Percentiles rank a stretch among this genome's conserved stretches.
Evolutionary conservation across 331 rosid species (phyloP).

Genomic region (Cucumis variabilis): DNA sequence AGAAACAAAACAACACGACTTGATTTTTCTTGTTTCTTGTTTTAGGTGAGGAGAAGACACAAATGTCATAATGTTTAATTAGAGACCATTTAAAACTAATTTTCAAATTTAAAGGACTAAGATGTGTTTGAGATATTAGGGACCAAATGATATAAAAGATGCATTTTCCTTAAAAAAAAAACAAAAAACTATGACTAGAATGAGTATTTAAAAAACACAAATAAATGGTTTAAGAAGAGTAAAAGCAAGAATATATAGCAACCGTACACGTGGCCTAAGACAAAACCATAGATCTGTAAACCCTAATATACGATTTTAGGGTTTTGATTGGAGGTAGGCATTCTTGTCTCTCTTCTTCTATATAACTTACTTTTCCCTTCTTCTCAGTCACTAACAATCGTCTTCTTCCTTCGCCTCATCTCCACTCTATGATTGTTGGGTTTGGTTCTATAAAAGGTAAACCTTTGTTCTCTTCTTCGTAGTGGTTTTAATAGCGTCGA

Average conservation of each 20-base stretch:
- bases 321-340: not conserved
- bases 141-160: too few relatives aligned
- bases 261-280: slow-evolving; percentile 3
- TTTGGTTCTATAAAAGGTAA: not conserved
- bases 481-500: slow-evolving; percentile 4
- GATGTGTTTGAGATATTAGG: too few relatives aligned
- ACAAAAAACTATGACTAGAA: too few relatives aligned
- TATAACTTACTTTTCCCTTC: not conserved
- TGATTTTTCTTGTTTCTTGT: too few relatives aligned
- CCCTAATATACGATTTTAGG: slow-evolving; percentile 21
- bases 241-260: too few relatives aligned
- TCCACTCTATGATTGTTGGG: not conserved
- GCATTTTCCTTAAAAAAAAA: too few relatives aligned
- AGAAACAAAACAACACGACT: too few relatives aligned
- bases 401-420: not conserved
- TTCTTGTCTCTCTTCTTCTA: not conserved
- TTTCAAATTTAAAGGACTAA: too few relatives aligned
- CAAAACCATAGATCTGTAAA: slow-evolving; percentile 18
- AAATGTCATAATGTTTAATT: too few relatives aligned
- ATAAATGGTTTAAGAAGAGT: not conserved
- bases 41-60: too few relatives aligned
- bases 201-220: not conserved
- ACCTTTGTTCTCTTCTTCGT: not conserved
- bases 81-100: too few relatives aligned
- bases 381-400: not conserved